Conservation (phyloP, 2,329 filamentous ascomycete genomes). For the Paramyrothecium roridum region DNA sequence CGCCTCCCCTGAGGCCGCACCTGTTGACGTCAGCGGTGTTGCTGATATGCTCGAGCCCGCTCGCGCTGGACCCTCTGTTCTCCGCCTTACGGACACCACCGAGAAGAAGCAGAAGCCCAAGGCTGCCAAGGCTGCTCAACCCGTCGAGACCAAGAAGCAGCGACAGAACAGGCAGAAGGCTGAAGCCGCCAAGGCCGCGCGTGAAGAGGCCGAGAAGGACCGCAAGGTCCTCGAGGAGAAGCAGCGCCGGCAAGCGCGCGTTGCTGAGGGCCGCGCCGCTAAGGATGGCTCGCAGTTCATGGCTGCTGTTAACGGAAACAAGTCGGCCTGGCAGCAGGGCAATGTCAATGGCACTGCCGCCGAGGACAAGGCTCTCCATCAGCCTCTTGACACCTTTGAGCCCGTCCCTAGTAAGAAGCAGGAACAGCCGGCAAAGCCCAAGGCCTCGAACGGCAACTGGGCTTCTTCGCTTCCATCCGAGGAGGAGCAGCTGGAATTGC, state of each 20-base stretch:
- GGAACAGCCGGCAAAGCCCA: conserved; percentile 28
- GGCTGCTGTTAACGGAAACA: conserved; percentile 35
- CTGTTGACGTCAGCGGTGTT: conserved; percentile 65
- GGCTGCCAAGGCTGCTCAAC: conserved; percentile 60
- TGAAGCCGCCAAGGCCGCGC: conserved; percentile 71
- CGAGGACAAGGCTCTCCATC: conserved; percentile 33
- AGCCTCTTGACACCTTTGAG: conserved; percentile 59
- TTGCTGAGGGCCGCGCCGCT: conserved; percentile 77
- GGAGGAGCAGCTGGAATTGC: conserved; percentile 59
- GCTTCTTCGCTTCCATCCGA: conserved; percentile 53
- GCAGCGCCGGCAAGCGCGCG: conserved; percentile 77
- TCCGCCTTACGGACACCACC: conserved; percentile 71
- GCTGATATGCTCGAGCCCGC: conserved; percentile 88
- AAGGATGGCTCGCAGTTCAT: conserved; percentile 71
- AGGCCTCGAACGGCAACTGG: conserved; percentile 38
- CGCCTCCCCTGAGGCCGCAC: conserved; percentile 58
- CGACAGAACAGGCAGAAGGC: conserved; percentile 88
- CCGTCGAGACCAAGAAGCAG: conserved; percentile 88
- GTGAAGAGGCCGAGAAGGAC: conserved; percentile 75
- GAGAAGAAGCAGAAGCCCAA: conserved; percentile 62
- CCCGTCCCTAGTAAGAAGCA: conserved; percentile 23
- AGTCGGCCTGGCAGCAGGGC: conserved; percentile 41
- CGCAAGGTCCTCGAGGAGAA: conserved; percentile 75
- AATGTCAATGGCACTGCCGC: conserved; percentile 27
- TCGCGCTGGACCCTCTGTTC: conserved; percentile 64